Evolutionary conservation across 495 filamentous ascomycete genomes (phyloP).

Genomic region (Acidomyces sp.): DNA sequence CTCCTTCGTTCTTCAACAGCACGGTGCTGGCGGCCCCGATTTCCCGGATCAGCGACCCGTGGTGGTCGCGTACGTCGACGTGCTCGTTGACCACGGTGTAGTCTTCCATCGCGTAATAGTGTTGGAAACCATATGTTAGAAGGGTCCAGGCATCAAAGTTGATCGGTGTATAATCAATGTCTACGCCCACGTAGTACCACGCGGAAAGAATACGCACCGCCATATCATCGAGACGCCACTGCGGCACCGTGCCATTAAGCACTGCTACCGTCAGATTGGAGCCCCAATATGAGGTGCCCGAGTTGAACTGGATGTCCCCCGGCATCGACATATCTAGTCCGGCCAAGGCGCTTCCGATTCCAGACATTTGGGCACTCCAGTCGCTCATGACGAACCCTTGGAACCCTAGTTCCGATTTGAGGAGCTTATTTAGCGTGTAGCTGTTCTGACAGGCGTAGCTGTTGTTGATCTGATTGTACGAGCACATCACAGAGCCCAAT

Average conservation of each 20-base stretch:
- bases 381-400: constrained; percentile 89
- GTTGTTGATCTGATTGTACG: constrained; percentile 77
- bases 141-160: constrained; percentile 77
- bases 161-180: constrained; percentile 43
- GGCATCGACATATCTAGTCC: constrained; percentile 96
- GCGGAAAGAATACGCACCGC: constrained; percentile 82
- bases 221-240: constrained; percentile 89
- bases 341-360: constrained; percentile 61
- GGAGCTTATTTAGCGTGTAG: constrained; percentile 61
- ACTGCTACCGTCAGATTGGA: constrained; percentile 74
- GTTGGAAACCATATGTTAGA: constrained; percentile 58
- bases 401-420: constrained; percentile 87
- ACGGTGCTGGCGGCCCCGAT: constrained; percentile 67
- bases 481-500: constrained; percentile 56
- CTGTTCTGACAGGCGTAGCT: constrained; percentile 57
- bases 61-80: constrained; percentile 68
- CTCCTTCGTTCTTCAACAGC: constrained; percentile 72
- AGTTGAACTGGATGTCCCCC: constrained; percentile 64
- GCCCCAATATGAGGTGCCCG: constrained; percentile 66
- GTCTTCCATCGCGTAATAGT: constrained; percentile 47
- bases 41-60: constrained; percentile 56
- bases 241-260: constrained; percentile 78
- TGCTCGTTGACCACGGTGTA: constrained; percentile 65
- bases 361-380: constrained; percentile 76
- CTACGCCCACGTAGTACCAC: constrained; percentile 71